Conservation (phyloP, 2,329 filamentous ascomycete genomes). For the Hymenoscyphus scutula region DNA sequence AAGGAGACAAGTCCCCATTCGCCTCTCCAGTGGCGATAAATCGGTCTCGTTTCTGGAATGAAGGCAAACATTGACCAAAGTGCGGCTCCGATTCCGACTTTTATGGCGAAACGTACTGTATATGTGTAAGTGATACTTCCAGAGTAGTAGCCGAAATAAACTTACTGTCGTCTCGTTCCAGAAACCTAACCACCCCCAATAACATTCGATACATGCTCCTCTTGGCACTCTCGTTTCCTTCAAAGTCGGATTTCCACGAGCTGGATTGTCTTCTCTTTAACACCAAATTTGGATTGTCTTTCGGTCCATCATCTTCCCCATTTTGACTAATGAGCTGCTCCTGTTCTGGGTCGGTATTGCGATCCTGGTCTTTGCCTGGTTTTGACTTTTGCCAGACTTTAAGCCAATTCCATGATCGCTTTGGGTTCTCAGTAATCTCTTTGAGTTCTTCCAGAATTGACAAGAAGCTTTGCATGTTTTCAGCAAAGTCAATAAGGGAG, state of each 20-base stretch:
- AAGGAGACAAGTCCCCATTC: slow-evolving; percentile 97
- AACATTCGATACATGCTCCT: slow-evolving; percentile 41
- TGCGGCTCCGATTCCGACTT: slow-evolving; percentile 86
- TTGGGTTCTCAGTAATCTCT: slow-evolving; percentile 60
- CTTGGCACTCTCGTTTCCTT: slow-evolving; percentile 13
- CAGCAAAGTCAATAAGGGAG: slow-evolving; percentile 83
- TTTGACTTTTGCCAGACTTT: slow-evolving; percentile 64
- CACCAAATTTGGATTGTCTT: slow-evolving; percentile 27
- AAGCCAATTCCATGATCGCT: slow-evolving; percentile 79
- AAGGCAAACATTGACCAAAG: slow-evolving; percentile 90
- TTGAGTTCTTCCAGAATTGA: slow-evolving; percentile 84
- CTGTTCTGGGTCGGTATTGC: slow-evolving; percentile 29
- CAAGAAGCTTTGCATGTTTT: slow-evolving; percentile 81
- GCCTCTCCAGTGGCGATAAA: slow-evolving; percentile 85
- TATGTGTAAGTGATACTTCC: slow-evolving; percentile 31
- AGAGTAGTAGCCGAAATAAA: slow-evolving; percentile 20
- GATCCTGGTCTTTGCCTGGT: slow-evolving; percentile 4
- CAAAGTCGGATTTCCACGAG: slow-evolving; percentile 13
- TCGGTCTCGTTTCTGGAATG: slow-evolving; percentile 70
- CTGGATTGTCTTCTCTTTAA: slow-evolving; percentile 21
- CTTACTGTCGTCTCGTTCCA: slow-evolving; percentile 63
- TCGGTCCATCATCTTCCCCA: slow-evolving; percentile 25
- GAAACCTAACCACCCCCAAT: slow-evolving; percentile 53
- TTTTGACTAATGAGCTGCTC: slow-evolving; percentile 31
- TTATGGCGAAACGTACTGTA: slow-evolving; percentile 72